phyloP scores from a whole-genome alignment of 129 eudicot genomes.

The Oenanthe sinensis region DNA sequence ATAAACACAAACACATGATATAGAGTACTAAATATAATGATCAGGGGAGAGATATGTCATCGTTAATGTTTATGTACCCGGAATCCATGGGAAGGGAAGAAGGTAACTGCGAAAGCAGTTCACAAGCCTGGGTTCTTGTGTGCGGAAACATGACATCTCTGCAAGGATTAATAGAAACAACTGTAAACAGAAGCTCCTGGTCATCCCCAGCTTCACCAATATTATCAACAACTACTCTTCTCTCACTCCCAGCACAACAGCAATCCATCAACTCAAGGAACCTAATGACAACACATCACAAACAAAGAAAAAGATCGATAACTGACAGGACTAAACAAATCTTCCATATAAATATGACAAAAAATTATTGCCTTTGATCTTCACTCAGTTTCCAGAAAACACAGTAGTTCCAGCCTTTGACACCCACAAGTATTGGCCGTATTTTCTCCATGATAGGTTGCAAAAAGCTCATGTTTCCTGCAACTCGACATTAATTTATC shows the following conservation, averaged over 20 bases:
- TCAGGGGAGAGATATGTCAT: not conserved
- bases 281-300: slow-evolving; percentile 18
- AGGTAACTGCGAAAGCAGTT: slow-evolving; percentile 65
- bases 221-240: not conserved
- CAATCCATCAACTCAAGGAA: slow-evolving; percentile 75
- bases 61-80: slow-evolving; percentile 19
- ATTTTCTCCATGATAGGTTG: slow-evolving; percentile 56
- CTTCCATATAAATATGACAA: not conserved
- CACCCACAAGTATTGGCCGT: slow-evolving; percentile 45
- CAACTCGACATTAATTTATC: not conserved
- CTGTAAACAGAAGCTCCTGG: slow-evolving; percentile 28
- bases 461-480: slow-evolving; percentile 41
- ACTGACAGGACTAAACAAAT: not conserved
- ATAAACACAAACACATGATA: not conserved
- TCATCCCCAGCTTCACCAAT: slow-evolving; percentile 28
- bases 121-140: slow-evolving; percentile 52
- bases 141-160: slow-evolving; percentile 66
- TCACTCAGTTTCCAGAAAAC: slow-evolving; percentile 72
- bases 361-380: slow-evolving; percentile 54
- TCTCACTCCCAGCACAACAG: slow-evolving; percentile 68
- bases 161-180: slow-evolving; percentile 35
- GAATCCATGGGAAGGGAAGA: slow-evolving; percentile 60
- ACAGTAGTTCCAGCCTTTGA: slow-evolving; percentile 75
- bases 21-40: not conserved
- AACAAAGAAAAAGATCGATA: too few relatives aligned